phyloP scores from a whole-genome alignment of 192 early-diverging fungal genomes.

The Coemansia sp. region DNA sequence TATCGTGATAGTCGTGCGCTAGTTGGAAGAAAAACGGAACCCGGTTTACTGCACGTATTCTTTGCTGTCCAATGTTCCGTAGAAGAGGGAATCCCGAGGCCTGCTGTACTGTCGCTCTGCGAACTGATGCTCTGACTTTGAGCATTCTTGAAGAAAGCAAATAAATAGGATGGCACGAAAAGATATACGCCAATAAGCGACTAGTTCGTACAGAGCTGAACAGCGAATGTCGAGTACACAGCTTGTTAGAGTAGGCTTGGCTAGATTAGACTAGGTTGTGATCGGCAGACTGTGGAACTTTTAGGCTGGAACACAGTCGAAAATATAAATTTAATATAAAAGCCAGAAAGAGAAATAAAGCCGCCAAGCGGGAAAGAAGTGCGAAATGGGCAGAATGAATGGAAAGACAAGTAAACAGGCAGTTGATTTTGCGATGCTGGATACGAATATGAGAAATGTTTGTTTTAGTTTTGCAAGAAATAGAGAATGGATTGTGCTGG shows the following conservation, averaged over 20 bases:
- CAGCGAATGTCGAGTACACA: not conserved
- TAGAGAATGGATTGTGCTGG: not conserved
- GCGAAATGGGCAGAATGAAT: not conserved
- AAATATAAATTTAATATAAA: constrained; percentile 4
- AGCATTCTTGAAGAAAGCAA: constrained; percentile 19
- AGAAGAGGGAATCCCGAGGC: constrained; percentile 12
- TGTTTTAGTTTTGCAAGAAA: constrained; percentile 1
- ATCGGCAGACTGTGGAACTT: not conserved
- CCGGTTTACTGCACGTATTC: constrained; percentile 10
- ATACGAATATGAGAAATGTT: constrained; percentile 11
- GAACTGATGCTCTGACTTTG: constrained; percentile 32
- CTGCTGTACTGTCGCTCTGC: constrained; percentile 28
- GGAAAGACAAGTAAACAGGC: constrained; percentile 6
- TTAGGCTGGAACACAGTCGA: not conserved
- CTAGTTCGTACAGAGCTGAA: too few species aligned
- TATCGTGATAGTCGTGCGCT: constrained; percentile 38
- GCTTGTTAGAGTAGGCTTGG: not conserved
- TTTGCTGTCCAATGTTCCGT: constrained; percentile 14
- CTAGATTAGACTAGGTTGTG: not conserved
- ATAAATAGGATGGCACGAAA: not conserved
- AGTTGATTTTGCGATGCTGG: not conserved
- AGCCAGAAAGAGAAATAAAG: constrained; percentile 7
- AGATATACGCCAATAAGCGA: not conserved
- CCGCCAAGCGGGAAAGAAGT: not conserved
- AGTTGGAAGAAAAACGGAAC: constrained; percentile 18